Evolutionary conservation across 139 green algal genomes (phyloP), one percentile per base, ranked within the genome.

Genomic region (Deuterostichococcus epilithicus): DNA sequence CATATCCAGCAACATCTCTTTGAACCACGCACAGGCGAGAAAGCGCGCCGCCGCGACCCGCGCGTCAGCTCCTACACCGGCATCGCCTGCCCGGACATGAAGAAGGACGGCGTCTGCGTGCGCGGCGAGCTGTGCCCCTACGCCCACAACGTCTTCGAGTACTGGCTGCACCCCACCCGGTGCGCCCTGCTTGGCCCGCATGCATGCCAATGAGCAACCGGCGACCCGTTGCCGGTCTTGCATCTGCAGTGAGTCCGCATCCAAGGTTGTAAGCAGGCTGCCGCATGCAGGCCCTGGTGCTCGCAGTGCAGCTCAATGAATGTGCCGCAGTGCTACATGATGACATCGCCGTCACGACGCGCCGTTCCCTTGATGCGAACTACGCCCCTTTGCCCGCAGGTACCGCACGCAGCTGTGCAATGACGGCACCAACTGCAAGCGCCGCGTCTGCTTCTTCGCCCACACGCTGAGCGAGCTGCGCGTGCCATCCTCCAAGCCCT

Each of bases 321-420:
- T 52, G 42, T 23, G 42, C 42, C 8, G 8, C 42, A 23, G 42
- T 23, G 42, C 42, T 52, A 52, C 42, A 52, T 52, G 8, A 52
- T 13, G 42, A 52, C 42, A 52, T 52, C 42, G 8, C 8, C 15
- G 8, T 35, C 8, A 13, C 8, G 8, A 8, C 10, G 30, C 63
- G 63, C 32, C 30, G 37, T n/a, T n/a, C n/a, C n/a, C n/a, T n/a
- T n/a, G n/a, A n/a, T n/a, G n/a, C n/a, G n/a, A n/a, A n/a, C n/a
- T n/a, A n/a, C n/a, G n/a, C n/a, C n/a, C n/a, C n/a, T n/a, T n/a
- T n/a, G n/a, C 45, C 10, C 28, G 74, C 81, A 89, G 91, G 75
- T 97, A 97, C 72, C 86, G 93, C 76, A 97, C 93, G 18, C 92
- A 96, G 86, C 88, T 98, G 28, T 99, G 95, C 88, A 97, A 95